Conservation (phyloP, 305 asterid species). For the Lippia alba region DNA sequence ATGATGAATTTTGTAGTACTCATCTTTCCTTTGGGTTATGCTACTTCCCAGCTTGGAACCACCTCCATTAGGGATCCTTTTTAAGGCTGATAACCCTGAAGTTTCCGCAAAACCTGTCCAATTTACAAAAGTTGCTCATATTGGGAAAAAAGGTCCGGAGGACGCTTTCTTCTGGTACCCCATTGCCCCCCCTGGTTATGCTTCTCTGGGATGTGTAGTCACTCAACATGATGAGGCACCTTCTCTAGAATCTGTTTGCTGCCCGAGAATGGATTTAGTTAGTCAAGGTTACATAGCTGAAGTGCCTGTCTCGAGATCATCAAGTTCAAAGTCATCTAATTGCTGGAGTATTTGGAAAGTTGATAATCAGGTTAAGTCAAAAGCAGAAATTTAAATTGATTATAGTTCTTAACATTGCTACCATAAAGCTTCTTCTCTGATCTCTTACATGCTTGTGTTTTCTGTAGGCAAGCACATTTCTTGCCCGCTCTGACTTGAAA, state of each 20-base stretch:
- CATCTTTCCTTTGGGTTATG: constrained; percentile 32
- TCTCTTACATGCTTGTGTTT: constrained; percentile 34
- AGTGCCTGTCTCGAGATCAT: constrained; percentile 86
- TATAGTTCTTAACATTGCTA: constrained; percentile 29
- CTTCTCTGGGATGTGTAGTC: constrained; percentile 88
- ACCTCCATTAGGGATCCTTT: constrained; percentile 91
- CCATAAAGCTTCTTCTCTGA: constrained; percentile 23
- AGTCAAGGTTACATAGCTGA: constrained; percentile 84
- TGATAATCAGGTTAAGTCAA: constrained; percentile 82
- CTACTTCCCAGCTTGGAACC: constrained; percentile 83
- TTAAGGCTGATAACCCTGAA: constrained; percentile 81
- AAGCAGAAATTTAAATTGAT: constrained; percentile 6
- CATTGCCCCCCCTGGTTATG: constrained; percentile 97
- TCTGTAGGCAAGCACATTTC: constrained; percentile 95
- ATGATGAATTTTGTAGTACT: constrained; percentile 27
- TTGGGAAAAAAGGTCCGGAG: constrained; percentile 78
- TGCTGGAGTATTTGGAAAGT: constrained; percentile 99
- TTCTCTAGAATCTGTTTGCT: constrained; percentile 66
- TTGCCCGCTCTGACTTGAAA: constrained; percentile 92
- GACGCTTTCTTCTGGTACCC: constrained; percentile 98
- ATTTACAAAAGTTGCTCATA: constrained; percentile 92
- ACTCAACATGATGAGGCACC: constrained; percentile 85
- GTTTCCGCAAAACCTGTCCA: constrained; percentile 86
- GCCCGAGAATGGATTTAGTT: constrained; percentile 97
- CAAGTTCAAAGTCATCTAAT: constrained; percentile 78